Evolutionary conservation across 177 flowering plant species (phyloP).

Genomic region (Tripterygium wilfordii): DNA sequence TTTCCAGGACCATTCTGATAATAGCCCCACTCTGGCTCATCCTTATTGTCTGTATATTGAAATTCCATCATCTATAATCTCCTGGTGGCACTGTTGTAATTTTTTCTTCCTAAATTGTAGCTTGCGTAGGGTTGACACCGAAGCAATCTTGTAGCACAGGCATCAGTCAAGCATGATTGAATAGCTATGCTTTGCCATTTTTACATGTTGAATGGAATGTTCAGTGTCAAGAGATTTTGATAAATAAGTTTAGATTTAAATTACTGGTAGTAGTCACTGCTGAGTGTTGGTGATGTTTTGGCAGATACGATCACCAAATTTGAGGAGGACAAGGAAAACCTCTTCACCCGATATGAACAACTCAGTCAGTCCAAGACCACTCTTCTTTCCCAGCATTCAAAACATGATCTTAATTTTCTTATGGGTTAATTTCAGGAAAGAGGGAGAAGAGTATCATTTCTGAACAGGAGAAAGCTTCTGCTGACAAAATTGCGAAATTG

Average conservation of each 20-base stretch:
- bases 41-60: no score
- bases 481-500: slow-evolving; percentile 57
- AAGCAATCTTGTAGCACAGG: no score
- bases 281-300: no score
- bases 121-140: no score
- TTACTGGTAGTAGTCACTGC: not conserved
- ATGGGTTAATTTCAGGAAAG: slow-evolving; percentile 54
- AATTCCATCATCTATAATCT: no score
- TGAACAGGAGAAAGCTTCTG: slow-evolving; percentile 63
- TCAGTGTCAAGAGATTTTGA: not conserved
- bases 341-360: slow-evolving; percentile 68
- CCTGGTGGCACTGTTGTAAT: not conserved
- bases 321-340: slow-evolving; percentile 78
- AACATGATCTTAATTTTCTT: not conserved
- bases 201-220: no score
- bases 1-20: no score
- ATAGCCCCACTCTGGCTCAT: no score
- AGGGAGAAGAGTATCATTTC: slow-evolving; percentile 67
- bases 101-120: not conserved
- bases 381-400: not conserved
- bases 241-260: not conserved
- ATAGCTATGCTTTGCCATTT: no score
- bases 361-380: slow-evolving; percentile 43
- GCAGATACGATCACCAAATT: slow-evolving; percentile 73
- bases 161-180: no score